Evolutionary conservation across 306 rosid genomes (phyloP), one percentile per base, ranked within the genome.

Genomic region (Crotalaria pallida): DNA sequence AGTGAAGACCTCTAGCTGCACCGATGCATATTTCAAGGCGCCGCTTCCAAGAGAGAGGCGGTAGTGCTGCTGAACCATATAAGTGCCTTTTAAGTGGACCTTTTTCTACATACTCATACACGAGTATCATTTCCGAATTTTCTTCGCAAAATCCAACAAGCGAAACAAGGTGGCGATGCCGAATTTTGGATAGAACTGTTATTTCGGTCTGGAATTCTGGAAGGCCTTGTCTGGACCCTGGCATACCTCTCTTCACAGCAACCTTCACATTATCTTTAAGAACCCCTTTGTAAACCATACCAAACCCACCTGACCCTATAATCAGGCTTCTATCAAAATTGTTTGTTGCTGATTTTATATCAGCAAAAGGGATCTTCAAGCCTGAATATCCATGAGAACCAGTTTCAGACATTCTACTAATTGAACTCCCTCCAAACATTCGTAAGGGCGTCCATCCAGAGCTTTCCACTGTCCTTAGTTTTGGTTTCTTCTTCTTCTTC

Each of bases 191-290:
- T 78, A 95, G 61, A 56, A 95, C 70, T 33, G 96, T 67, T 58
- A 95, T 95, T 79, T 95, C 97, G 7, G 96, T 81, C 18, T 95
- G 99, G 82, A 95, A 95, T 74, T 95, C 99, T 16, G 99, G 97
- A 80, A 91, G 96, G 79, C 99, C 99, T 71, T 95, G 97, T 81
- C 99, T 82, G 43, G 99, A 95, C 43, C 99, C 99, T 0, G 93
- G 99, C 85, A 86, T 82, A 26, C 96, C 95, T 82, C 99, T 87
- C 88, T 95, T 95, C 71, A 95, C 97, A 2, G 99, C 97, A 67
- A 95, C 97, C 75, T 87, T 91, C 6, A 75, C 77, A 53, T 86
- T 88, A 80, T 95, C 93, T 81, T 78, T 76, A 36, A 95, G 87
- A 26, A 77, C 83, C 50, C 86, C 99, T 66, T 87, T 89, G 85